A percentile compares a stretch with the other conserved stretches of the same genome.
Evolutionary conservation across 805 yeast species (phyloP).

Genomic region (Pichia occidentalis): DNA sequence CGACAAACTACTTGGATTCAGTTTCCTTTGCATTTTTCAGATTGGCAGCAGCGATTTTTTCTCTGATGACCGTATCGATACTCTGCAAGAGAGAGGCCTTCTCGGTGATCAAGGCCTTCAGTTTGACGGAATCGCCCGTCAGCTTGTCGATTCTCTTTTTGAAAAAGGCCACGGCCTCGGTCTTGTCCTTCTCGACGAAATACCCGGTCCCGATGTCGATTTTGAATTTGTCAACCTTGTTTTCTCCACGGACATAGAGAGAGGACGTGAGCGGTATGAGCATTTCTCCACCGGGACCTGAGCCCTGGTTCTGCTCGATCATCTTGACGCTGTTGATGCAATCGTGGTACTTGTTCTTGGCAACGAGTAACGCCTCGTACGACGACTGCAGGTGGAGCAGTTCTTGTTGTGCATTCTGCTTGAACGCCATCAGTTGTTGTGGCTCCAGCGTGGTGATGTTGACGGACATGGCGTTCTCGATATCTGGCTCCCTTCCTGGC

Average conservation of each 20-base stretch:
- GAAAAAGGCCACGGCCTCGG: constrained; percentile 66
- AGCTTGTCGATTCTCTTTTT: constrained; percentile 66
- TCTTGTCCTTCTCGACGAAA: constrained; percentile 70
- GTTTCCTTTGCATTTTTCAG: constrained; percentile 5
- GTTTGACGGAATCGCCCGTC: constrained; percentile 63
- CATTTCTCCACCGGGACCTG: constrained; percentile 33
- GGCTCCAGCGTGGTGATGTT: constrained; percentile 64
- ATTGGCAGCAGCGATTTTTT: constrained; percentile 43
- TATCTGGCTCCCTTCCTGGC: too few relatives aligned
- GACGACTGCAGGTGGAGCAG: constrained; percentile 81
- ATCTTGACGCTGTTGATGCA: constrained; percentile 66
- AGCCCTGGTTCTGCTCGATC: constrained; percentile 35
- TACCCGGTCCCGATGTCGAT: constrained; percentile 98
- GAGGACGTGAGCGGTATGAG: constrained; percentile 87
- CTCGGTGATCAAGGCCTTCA: constrained; percentile 68
- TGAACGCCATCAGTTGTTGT: constrained; percentile 78
- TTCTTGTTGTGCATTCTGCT: constrained; percentile 78
- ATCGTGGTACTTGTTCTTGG: constrained; percentile 74
- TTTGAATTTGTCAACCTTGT: constrained; percentile 59
- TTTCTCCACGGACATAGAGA: constrained; percentile 80
- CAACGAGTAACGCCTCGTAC: constrained; percentile 73
- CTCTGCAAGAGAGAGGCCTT: constrained; percentile 60
- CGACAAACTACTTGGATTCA: too few relatives aligned
- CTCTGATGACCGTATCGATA: constrained; percentile 52
- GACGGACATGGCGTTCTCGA: constrained; percentile 10